A percentile compares a stretch with the other conserved stretches of the same genome.
phyloP scores from a whole-genome alignment of 176 grass and related monocot species.

The Eleusine indica region DNA sequence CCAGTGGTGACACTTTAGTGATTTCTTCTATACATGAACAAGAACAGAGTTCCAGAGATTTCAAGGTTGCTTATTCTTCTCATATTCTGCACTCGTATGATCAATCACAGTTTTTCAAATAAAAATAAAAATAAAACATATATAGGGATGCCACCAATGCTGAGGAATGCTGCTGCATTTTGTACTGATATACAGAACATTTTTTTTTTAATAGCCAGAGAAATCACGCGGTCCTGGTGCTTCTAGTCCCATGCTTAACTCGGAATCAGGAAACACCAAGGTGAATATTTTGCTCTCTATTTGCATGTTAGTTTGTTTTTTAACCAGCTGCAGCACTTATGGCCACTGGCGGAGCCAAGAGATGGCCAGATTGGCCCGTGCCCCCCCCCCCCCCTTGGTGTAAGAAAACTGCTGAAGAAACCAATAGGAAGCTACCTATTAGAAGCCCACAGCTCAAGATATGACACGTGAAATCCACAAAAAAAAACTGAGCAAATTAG shows the following conservation, averaged over 20 bases:
- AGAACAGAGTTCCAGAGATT: conserved; percentile 30
- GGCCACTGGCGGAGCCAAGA: not conserved
- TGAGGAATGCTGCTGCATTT: not conserved
- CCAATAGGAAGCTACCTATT: no score
- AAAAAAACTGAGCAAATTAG: no score
- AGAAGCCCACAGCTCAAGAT: no score
- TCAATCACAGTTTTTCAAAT: not conserved
- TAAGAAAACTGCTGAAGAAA: no score
- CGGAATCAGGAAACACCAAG: conserved; percentile 21
- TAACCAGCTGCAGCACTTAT: not conserved
- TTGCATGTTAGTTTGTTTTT: not conserved
- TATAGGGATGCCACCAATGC: conserved; percentile 1
- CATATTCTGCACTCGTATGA: not conserved
- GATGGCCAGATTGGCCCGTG: no score
- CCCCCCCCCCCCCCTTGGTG: no score
- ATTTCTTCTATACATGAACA: conserved; percentile 34
- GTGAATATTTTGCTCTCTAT: conserved; percentile 27
- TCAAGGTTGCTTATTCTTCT: conserved; percentile 28
- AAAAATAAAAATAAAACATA: no score
- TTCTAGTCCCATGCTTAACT: not conserved
- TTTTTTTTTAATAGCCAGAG: conserved; percentile 39
- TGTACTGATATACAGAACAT: conserved; percentile 23
- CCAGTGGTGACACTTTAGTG: conserved; percentile 20
- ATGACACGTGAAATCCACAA: no score
- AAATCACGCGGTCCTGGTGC: conserved; percentile 19